Percentiles rank a stretch among this genome's conserved stretches.
Conservation (phyloP, 345 rosid species). For the Sisymbrium irio region DNA sequence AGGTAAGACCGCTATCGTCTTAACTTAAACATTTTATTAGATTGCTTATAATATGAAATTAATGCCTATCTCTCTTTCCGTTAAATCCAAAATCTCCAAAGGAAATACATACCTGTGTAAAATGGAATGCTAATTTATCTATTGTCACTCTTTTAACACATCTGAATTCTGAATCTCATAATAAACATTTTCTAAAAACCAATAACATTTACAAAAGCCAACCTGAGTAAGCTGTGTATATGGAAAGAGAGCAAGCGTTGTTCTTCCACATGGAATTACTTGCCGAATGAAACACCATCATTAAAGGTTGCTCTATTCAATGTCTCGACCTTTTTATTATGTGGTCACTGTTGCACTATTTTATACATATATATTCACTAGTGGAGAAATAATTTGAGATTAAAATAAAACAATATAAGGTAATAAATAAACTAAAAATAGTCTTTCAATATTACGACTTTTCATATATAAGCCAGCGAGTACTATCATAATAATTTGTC, state of each 20-base stretch:
- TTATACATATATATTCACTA: background rate
- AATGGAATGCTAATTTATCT: too few relatives aligned
- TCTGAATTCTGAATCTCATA: too few relatives aligned
- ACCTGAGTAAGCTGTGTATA: background rate
- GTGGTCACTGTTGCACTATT: background rate
- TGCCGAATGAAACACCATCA: background rate
- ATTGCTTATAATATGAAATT: too few relatives aligned
- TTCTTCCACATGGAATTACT: background rate
- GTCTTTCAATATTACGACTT: too few relatives aligned
- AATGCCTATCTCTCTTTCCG: too few relatives aligned
- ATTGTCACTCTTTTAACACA: too few relatives aligned
- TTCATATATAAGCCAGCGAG: background rate
- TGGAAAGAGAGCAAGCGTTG: background rate
- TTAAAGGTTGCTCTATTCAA: background rate
- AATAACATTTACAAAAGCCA: background rate
- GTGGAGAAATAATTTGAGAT: constrained; percentile 16
- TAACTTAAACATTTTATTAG: too few relatives aligned
- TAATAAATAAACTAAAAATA: background rate
- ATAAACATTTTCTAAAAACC: background rate
- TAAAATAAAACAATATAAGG: background rate
- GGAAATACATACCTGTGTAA: too few relatives aligned
- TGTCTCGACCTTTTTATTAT: background rate
- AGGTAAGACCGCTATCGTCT: too few relatives aligned
- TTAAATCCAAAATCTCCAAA: too few relatives aligned
- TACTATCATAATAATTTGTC: background rate